A percentile compares a stretch with the other conserved stretches of the same genome.
Conservation (phyloP, 495 filamentous ascomycete species). For the Penicillium steckii region DNA sequence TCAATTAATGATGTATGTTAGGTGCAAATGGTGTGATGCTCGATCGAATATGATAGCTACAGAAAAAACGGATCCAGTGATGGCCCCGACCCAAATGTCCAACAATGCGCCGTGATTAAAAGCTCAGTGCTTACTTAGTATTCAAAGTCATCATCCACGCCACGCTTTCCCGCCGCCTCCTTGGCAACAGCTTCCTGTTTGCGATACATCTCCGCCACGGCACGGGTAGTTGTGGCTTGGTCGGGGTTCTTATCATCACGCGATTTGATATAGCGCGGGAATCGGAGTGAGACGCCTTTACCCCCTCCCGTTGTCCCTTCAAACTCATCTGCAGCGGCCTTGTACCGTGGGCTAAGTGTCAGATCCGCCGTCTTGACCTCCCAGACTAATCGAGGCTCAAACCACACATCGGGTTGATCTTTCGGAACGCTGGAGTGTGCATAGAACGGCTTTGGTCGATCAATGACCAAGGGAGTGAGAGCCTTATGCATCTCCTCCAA, state of each 20-base stretch:
- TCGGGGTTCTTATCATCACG: constrained; percentile 95
- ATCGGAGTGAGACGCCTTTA: constrained; percentile 86
- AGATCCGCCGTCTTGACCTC: constrained; percentile 96
- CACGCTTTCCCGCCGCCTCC: constrained; percentile 63
- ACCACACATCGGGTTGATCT: constrained; percentile 97
- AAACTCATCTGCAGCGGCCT: constrained; percentile 68
- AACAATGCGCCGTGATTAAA: background rate
- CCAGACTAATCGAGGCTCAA: constrained; percentile 92
- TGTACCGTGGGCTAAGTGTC: constrained; percentile 88
- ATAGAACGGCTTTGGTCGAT: constrained; percentile 92
- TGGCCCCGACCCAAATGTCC: background rate
- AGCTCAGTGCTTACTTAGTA: constrained; percentile 54
- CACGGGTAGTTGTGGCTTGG: constrained; percentile 76
- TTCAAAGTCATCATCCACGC: constrained; percentile 97
- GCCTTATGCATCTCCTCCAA: constrained; percentile 77
- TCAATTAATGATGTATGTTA: constrained; percentile 6
- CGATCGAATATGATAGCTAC: background rate
- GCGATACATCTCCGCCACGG: constrained; percentile 94
- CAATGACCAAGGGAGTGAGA: constrained; percentile 72
- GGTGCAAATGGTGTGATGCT: constrained; percentile 8
- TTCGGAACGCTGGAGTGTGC: constrained; percentile 77
- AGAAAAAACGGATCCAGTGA: background rate
- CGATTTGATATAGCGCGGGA: constrained; percentile 86
- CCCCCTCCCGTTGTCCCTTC: constrained; percentile 55
- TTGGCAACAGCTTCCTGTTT: constrained; percentile 83